phyloP scores from a whole-genome alignment of 108 stramenopile species.

The Skeletonema grethae region DNA sequence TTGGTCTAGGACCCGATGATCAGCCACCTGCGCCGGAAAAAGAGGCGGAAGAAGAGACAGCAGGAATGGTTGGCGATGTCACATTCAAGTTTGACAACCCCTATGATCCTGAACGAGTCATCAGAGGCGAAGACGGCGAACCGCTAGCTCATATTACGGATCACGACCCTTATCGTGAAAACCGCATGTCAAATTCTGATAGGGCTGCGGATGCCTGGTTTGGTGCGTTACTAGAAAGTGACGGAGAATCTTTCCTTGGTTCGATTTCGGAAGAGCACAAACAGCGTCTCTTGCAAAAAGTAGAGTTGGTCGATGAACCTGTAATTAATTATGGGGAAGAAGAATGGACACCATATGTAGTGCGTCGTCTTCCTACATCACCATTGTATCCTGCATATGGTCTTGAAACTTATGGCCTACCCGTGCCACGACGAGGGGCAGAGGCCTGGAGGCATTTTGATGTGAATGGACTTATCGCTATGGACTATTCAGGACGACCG shows the following conservation, averaged over 20 bases:
- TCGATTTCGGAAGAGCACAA: constrained; percentile 23
- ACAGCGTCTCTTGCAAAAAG: constrained; percentile 20
- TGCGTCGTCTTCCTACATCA: constrained; percentile 71
- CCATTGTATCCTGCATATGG: constrained; percentile 84
- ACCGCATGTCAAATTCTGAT: constrained; percentile 69
- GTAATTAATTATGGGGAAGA: constrained; percentile 43
- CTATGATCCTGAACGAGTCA: constrained; percentile 22
- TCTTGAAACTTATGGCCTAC: constrained; percentile 80
- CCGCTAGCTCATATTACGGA: constrained; percentile 50
- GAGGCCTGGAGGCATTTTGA: constrained; percentile 91
- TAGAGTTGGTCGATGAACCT: constrained; percentile 42
- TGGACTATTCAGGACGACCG: constrained; percentile 64
- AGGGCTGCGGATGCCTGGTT: constrained; percentile 79
- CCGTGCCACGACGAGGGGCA: constrained; percentile 74
- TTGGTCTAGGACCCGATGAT: constrained; percentile 46
- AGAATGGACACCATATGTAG: constrained; percentile 85
- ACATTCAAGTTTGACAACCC: constrained; percentile 15
- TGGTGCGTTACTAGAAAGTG: constrained; percentile 39
- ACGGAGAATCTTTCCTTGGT: constrained; percentile 35
- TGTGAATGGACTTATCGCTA: constrained; percentile 68
- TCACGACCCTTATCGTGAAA: constrained; percentile 72
- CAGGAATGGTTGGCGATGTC: constrained; percentile 6
- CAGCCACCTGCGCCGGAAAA: constrained; percentile 6
- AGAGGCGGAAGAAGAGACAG: background rate
- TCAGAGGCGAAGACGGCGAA: constrained; percentile 31